These are phyloP conservation scores for Pharus latifolius DNA, from an alignment of 176 grass and related monocot species.

Conservation along the genomic window DNA sequence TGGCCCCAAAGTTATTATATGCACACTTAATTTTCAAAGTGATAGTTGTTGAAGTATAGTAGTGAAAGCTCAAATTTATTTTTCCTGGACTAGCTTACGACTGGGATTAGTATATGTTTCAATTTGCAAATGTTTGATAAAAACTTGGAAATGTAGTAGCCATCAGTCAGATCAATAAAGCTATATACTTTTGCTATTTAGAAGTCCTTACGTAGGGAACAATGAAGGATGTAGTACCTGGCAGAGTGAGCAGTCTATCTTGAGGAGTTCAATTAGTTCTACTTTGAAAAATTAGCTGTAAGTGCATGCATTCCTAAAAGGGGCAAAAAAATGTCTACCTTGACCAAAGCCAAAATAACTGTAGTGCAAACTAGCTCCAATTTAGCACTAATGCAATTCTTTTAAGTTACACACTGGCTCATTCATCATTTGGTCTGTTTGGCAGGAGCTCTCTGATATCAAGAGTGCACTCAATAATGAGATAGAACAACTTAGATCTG, in stretches of 20 bases:
- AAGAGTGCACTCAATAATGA: slow-evolving; percentile 68
- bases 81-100: neutral
- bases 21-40: neutral
- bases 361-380: neutral
- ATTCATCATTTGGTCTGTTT: slow-evolving; percentile 17
- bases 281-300: neutral
- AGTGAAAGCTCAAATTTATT: neutral
- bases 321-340: neutral
- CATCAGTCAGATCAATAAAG: neutral
- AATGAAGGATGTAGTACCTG: neutral
- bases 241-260: neutral
- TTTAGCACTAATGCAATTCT: neutral
- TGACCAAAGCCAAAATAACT: neutral
- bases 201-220: neutral
- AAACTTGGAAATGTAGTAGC: neutral
- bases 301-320: neutral
- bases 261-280: neutral
- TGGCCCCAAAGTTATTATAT: neutral
- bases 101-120: neutral
- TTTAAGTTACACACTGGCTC: neutral
- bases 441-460: slow-evolving; percentile 84
- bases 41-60: neutral
- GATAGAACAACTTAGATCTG: slow-evolving; percentile 68
- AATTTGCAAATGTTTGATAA: neutral
- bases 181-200: neutral